Evolutionary conservation across 768 basidiomycete species (phyloP).

Genomic region (Dacryopinax spathularia): DNA sequence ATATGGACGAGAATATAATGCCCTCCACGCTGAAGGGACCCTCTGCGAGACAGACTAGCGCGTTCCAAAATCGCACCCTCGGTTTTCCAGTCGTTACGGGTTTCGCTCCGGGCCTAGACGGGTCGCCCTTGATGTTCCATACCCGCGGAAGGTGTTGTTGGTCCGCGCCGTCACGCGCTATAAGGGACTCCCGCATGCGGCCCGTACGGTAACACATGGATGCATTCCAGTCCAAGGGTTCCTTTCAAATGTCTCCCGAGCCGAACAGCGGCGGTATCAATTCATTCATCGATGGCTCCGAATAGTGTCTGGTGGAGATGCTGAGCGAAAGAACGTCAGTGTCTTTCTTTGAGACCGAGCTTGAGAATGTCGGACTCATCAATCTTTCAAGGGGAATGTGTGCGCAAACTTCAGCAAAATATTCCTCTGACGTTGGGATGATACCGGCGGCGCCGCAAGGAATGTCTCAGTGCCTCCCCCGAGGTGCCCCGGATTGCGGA

Average conservation of each 20-base stretch:
- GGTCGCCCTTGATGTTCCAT: neutral
- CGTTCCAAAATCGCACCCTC: neutral
- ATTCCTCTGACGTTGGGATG: no score
- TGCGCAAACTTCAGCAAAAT: no score
- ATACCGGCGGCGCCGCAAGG: neutral
- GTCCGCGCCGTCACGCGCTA: neutral
- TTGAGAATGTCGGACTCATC: neutral
- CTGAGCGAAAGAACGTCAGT: neutral
- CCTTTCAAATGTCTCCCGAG: neutral
- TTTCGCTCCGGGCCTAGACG: neutral
- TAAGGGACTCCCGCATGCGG: slow-evolving; percentile 1
- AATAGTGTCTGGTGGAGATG: neutral
- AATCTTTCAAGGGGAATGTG: no score
- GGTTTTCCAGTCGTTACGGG: slow-evolving; percentile 1
- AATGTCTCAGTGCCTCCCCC: neutral
- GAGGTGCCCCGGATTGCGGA: neutral
- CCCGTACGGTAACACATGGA: neutral
- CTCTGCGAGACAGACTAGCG: neutral
- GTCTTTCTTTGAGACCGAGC: neutral
- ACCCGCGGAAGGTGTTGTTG: neutral
- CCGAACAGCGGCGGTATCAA: neutral
- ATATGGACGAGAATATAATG: no score
- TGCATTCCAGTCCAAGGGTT: neutral
- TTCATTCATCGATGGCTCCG: neutral
- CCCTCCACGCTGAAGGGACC: neutral